phyloP scores from a whole-genome alignment of 2,329 filamentous ascomycete species.

The Talaromyces piceae region DNA sequence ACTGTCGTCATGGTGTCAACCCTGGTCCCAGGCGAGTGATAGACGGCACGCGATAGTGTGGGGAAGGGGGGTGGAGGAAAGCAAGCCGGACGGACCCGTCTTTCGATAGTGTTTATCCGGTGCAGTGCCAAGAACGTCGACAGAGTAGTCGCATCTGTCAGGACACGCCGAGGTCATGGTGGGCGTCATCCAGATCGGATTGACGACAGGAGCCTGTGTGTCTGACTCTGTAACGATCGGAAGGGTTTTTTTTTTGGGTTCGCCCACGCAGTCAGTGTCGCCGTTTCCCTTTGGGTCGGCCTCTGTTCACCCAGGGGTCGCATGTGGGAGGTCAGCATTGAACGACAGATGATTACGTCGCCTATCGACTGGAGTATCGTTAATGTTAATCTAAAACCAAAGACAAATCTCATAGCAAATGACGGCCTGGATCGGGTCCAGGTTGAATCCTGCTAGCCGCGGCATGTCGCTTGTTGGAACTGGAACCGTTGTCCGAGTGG shows the following conservation, averaged over 20 bases:
- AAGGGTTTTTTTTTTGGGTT: no score
- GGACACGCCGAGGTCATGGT: no score
- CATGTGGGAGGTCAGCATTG: no score
- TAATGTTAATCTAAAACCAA: background rate
- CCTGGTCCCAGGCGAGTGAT: background rate
- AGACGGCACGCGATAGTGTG: background rate
- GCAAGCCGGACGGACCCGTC: no score
- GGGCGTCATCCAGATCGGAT: no score
- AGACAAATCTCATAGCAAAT: background rate
- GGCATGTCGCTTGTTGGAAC: slow-evolving; percentile 1
- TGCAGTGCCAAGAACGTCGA: background rate
- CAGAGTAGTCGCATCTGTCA: background rate
- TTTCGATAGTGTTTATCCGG: background rate
- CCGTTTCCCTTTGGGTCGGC: no score
- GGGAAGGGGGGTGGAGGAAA: background rate
- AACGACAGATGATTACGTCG: no score
- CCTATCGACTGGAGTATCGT: no score
- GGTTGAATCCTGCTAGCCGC: background rate
- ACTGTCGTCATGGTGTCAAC: background rate
- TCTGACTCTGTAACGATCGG: no score
- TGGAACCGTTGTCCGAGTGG: background rate
- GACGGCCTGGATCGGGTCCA: background rate
- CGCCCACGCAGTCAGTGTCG: no score
- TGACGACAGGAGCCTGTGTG: no score
- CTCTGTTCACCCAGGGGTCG: no score